phyloP scores from a whole-genome alignment of 441 rosid genomes.

The Pelargonium hybrid region DNA sequence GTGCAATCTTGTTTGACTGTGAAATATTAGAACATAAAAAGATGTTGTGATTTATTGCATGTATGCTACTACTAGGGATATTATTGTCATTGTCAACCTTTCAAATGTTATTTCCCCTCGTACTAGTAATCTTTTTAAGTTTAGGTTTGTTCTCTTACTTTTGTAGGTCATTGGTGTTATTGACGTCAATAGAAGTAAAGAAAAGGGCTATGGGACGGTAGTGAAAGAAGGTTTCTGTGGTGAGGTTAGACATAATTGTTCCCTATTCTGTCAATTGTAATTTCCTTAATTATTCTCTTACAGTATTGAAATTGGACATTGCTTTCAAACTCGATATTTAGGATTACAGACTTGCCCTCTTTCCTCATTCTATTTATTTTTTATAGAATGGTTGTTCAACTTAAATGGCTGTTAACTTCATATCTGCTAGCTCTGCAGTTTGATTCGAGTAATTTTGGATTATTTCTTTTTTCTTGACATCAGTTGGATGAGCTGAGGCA shows the following conservation, averaged over 20 bases:
- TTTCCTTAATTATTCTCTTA: neutral
- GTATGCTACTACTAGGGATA: neutral
- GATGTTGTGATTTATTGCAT: neutral
- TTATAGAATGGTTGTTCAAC: neutral
- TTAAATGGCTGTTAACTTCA: conserved; percentile 5
- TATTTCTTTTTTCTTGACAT: conserved; percentile 12
- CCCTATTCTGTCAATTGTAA: too few relatives aligned
- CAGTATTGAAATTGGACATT: neutral
- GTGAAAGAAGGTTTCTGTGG: conserved; percentile 88
- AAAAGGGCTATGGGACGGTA: conserved; percentile 71
- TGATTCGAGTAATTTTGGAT: conserved; percentile 6
- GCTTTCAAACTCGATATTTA: neutral
- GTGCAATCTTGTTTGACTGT: conserved; percentile 7
- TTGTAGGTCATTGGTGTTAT: conserved; percentile 77
- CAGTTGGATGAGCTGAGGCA: conserved; percentile 96
- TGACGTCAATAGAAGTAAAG: conserved; percentile 75
- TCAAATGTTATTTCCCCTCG: neutral
- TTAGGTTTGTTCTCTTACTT: conserved; percentile 3
- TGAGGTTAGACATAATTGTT: conserved; percentile 46
- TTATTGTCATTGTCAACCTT: neutral
- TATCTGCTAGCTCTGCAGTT: conserved; percentile 3
- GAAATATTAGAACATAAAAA: neutral
- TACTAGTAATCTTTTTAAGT: conserved; percentile 6
- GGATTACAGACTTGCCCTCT: neutral
- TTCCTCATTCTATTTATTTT: neutral